Evolutionary conservation across 1,284 basidiomycete species (phyloP), one percentile per base, ranked within the genome.

Genomic region (Gymnopus androsaceus): DNA sequence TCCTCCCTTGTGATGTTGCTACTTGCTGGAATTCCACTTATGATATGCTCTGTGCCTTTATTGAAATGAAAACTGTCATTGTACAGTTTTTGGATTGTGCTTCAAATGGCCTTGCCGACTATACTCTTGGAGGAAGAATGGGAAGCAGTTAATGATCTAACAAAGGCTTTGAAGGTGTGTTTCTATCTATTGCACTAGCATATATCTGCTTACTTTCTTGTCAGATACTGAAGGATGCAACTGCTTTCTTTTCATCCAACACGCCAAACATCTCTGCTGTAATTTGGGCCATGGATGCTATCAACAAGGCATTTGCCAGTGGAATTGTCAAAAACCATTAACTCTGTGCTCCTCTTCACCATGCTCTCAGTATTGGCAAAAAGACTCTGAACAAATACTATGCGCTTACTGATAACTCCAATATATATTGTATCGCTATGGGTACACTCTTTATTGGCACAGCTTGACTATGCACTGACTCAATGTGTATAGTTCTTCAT

Each of bases 391-490:
- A 60, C 49, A 57, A 58, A 23, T 60, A 60, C 25, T 60, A 58
- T 51, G 33, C 51, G 4, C 23, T 49, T 3, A 60, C 61, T 14
- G 61, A 62, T 50, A 42, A 56, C 36, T 45, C 54, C 12, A 46
- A 52, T 33, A 47, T 60, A 12, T 58, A 56, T 55, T 36, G 54
- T 4, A 55, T 60, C 46, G 61, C 56, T 21, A 62, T 58, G 56
- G 40, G 59, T 62, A 44, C 21, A 59, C 28, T 50, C 50, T 57
- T 21, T 37, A 6, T 9, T 33, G 9, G 17, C 6, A 11, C 25
- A n/a, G 17, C 15, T 36, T 36, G 8, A 17, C n/a, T 8, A 30
- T 37, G 15, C 17, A 40, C 17, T 40, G 5, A 34, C 58, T 28
- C 7, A 6, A 14, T 38, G n/a, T n/a, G 3, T 36, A 9, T 19